Evolutionary conservation across 306 rosid genomes (phyloP), one percentile per base, ranked within the genome.

Genomic region (Vachellia collinsii): DNA sequence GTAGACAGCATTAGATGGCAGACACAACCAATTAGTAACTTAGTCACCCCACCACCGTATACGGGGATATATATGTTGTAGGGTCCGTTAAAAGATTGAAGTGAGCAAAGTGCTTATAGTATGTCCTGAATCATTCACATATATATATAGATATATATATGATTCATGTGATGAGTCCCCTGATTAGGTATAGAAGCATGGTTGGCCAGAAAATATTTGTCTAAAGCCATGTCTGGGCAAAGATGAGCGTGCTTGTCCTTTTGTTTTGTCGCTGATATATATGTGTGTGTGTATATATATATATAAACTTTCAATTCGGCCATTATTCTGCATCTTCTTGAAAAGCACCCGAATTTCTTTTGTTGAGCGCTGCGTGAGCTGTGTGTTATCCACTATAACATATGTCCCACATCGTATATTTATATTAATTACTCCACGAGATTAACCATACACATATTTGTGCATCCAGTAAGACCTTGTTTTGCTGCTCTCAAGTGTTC

Each of bases 201-300:
- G 80, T 80, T 86, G 86, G 89, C 87, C 83, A 64, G 74, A 83
- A 73, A 80, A 80, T 73, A 41, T 58, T 77, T 86, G 89, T 86
- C 89, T 80, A 51, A 29, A 22, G 65, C 66, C 65, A 20, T 86
- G 87, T 86, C 89, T 76, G 84, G 84, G 84, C 81, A 80, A 77
- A 72, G 85, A 79, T 85, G 74, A 29, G 51, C 64, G 86, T 70
- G 86, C 75, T 75, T 82, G 77, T 79, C 77, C 81, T 78, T 29
- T 29, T 85, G 76, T 74, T 74, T 81, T 77, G 66, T 81, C 77
- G 41, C 80, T 77, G 50, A 63, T 70, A 7, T 43, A 43, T 43
- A 7, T 43, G 11, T 1, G 8, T 1, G 8, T 1, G 8, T 1
- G 8, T 1, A 43, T 1, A 43, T 3, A 9, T 3, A 9, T 14